Conservation (phyloP, 2,329 filamentous ascomycete species). For the Boeremia exigua region DNA sequence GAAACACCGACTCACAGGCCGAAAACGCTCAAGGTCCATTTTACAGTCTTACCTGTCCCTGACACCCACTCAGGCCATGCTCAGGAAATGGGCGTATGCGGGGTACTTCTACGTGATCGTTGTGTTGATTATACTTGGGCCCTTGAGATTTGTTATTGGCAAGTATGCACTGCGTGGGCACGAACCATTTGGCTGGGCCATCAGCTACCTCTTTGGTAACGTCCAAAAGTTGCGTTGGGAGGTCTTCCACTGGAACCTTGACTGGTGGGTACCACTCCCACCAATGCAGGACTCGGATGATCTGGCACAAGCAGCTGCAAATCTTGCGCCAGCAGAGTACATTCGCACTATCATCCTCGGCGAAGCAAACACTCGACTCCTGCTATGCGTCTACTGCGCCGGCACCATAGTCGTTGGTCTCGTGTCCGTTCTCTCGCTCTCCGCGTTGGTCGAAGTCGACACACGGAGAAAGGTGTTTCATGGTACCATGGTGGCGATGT, state of each 20-base stretch:
- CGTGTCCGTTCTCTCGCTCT: slow-evolving; percentile 74
- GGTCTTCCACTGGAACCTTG: slow-evolving; percentile 71
- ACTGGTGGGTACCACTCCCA: slow-evolving; percentile 78
- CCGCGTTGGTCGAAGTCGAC: slow-evolving; percentile 84
- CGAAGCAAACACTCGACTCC: slow-evolving; percentile 79
- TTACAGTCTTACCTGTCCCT: slow-evolving; percentile 76
- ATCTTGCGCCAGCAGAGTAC: slow-evolving; percentile 59
- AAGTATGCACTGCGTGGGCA: slow-evolving; percentile 69
- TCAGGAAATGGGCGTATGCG: slow-evolving; percentile 85
- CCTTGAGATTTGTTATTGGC: slow-evolving; percentile 73
- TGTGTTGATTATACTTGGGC: slow-evolving; percentile 69
- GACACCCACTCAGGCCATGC: slow-evolving; percentile 76
- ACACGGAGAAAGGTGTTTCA: slow-evolving; percentile 97
- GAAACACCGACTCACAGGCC: slow-evolving; percentile 27
- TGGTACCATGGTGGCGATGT: slow-evolving; percentile 97
- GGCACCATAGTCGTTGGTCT: slow-evolving; percentile 74
- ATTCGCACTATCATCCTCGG: slow-evolving; percentile 71
- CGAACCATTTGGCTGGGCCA: slow-evolving; percentile 91
- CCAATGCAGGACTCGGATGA: slow-evolving; percentile 42
- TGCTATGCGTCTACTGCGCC: slow-evolving; percentile 76
- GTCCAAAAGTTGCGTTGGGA: slow-evolving; percentile 73
- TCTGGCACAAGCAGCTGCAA: slow-evolving; percentile 12
- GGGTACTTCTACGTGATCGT: slow-evolving; percentile 76
- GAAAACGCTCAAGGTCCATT: slow-evolving; percentile 41
- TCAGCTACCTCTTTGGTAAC: slow-evolving; percentile 88